Evolutionary conservation across 208 protist genomes (phyloP).

Genomic region (Vickermania ingenoplastis): DNA sequence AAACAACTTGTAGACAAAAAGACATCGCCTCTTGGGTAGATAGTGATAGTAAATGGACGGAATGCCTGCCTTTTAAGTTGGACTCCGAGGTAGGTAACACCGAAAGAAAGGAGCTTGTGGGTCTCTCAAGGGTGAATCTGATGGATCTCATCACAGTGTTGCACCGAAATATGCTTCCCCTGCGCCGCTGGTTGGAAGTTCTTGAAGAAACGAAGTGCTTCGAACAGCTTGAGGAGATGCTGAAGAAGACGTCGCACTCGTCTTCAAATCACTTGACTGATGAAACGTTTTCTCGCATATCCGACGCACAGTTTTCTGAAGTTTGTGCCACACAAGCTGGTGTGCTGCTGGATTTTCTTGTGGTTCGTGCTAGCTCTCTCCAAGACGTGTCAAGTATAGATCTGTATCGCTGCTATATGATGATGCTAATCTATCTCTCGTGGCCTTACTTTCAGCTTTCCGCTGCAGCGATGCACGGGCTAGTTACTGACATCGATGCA

Average conservation of each 20-base stretch:
- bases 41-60: background rate
- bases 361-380: conserved; percentile 47
- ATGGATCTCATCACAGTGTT: no score
- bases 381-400: conserved; percentile 62
- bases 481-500: conserved; percentile 50
- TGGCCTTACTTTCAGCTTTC: conserved; percentile 78
- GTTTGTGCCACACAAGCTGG: conserved; percentile 10
- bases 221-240: background rate
- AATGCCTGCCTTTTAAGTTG: background rate
- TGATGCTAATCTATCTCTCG: conserved; percentile 48
- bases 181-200: conserved; percentile 18
- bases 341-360: conserved; percentile 52
- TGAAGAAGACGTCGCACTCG: background rate
- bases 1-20: background rate
- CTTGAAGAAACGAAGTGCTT: conserved; percentile 28
- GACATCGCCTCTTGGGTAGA: background rate
- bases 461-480: conserved; percentile 63
- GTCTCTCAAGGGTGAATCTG: no score
- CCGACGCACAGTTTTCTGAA: conserved; percentile 8
- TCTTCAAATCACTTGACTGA: background rate
- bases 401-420: conserved; percentile 69
- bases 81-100: no score
- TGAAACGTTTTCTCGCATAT: background rate
- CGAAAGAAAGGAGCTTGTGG: no score
- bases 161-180: conserved; percentile 18